These are phyloP conservation scores for Aspergillus saccharolyticus DNA, from an alignment of 495 filamentous ascomycete genomes.

Conservation along the genomic window DNA sequence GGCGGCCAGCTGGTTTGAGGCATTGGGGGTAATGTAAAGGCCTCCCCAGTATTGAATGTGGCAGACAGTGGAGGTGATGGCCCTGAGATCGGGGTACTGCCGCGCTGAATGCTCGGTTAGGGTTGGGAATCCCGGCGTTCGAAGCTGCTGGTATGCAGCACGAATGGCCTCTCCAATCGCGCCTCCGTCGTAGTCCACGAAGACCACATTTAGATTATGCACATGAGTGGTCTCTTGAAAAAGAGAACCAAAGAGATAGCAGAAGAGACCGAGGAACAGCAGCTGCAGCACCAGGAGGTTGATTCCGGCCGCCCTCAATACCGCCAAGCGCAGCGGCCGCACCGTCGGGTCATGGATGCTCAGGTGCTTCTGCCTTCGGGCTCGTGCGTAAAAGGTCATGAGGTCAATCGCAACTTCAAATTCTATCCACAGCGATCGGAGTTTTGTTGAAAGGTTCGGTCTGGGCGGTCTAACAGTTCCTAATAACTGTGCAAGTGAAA, in stretches of 20 bases:
- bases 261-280: constrained; percentile 43
- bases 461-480: not conserved
- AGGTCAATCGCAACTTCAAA: not conserved
- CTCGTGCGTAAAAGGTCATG: constrained; percentile 23
- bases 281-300: constrained; percentile 23
- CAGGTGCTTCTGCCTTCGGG: constrained; percentile 16
- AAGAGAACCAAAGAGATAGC: constrained; percentile 43
- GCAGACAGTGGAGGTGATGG: constrained; percentile 35
- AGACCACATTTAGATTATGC: constrained; percentile 41
- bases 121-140: constrained; percentile 34
- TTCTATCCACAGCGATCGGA: not conserved
- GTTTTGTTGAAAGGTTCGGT: not conserved
- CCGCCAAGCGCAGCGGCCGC: constrained; percentile 17
- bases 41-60: constrained; percentile 44
- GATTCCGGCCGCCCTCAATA: constrained; percentile 18
- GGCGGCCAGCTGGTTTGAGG: constrained; percentile 30
- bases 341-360: constrained; percentile 23
- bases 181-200: constrained; percentile 50
- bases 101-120: constrained; percentile 27
- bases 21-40: constrained; percentile 33
- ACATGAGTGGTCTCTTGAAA: constrained; percentile 34
- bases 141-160: constrained; percentile 35
- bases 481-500: not conserved
- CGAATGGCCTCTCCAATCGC: constrained; percentile 38
- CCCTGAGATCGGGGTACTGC: constrained; percentile 21